phyloP scores from a whole-genome alignment of 148 eudicot genomes.

The Diospyros kaki region DNA sequence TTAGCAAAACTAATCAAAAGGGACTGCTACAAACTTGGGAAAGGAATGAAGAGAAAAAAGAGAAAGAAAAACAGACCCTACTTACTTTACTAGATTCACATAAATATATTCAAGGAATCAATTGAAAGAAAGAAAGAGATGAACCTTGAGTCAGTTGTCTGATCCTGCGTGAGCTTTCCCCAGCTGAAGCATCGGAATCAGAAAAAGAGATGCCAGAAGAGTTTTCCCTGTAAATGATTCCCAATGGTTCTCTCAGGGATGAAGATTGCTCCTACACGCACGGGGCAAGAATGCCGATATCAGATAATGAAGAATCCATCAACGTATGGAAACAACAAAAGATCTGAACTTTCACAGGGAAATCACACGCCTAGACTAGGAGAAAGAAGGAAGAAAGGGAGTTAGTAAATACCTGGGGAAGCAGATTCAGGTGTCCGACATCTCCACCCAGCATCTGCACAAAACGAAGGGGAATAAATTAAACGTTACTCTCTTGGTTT shows the following conservation, averaged over 20 bases:
- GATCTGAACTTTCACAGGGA: background rate
- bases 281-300: background rate
- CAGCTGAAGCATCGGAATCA: conserved; percentile 19
- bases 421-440: conserved; percentile 43
- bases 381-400: background rate
- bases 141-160: conserved; percentile 63
- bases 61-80: background rate
- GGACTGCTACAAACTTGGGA: background rate
- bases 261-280: conserved; percentile 43
- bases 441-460: conserved; percentile 53
- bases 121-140: background rate
- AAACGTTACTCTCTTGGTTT: background rate
- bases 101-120: background rate
- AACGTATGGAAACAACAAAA: background rate
- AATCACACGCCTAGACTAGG: background rate
- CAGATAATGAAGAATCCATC: background rate
- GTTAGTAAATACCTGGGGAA: conserved; percentile 53
- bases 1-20: no score
- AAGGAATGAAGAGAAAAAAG: background rate
- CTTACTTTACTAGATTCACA: background rate
- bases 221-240: conserved; percentile 41
- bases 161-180: conserved; percentile 30
- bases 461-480: conserved; percentile 2
- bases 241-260: conserved; percentile 53
- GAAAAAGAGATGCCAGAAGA: conserved; percentile 16